Conservation (phyloP, 805 yeast genomes). For the Candida tibetensis region DNA sequence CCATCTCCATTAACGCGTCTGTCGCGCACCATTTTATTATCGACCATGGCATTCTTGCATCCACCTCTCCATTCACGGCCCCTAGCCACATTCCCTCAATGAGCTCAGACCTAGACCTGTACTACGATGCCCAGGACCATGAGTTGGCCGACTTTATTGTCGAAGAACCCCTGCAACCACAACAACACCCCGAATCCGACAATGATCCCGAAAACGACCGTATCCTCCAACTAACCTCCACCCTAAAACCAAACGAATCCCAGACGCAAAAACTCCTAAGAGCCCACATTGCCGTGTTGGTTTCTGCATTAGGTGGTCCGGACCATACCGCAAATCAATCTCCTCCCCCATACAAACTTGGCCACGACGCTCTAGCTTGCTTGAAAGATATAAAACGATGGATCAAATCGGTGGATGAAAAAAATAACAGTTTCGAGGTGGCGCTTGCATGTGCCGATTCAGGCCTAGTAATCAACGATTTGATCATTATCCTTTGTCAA, state of each 20-base stretch:
- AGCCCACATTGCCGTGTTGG: constrained; percentile 76
- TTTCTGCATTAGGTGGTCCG: constrained; percentile 88
- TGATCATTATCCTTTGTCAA: constrained; percentile 68
- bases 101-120: no score
- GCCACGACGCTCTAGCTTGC: constrained; percentile 86
- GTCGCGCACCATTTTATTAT: no score
- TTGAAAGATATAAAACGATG: constrained; percentile 84
- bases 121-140: constrained; percentile 19
- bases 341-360: constrained; percentile 66
- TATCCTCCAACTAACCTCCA: constrained; percentile 20
- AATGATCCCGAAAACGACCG: constrained; percentile 20
- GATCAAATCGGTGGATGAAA: constrained; percentile 81
- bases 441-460: constrained; percentile 85
- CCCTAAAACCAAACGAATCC: constrained; percentile 31
- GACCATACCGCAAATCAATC: constrained; percentile 54
- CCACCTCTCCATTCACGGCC: no score
- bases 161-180: constrained; percentile 18
- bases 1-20: no score
- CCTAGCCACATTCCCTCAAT: no score
- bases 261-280: constrained; percentile 44
- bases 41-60: no score
- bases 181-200: constrained; percentile 3
- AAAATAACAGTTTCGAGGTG: constrained; percentile 67
- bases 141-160: constrained; percentile 39
- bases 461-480: constrained; percentile 68